These are phyloP conservation scores for Parietaria judaica DNA, from an alignment of 306 rosid species.

Conservation along the genomic window DNA sequence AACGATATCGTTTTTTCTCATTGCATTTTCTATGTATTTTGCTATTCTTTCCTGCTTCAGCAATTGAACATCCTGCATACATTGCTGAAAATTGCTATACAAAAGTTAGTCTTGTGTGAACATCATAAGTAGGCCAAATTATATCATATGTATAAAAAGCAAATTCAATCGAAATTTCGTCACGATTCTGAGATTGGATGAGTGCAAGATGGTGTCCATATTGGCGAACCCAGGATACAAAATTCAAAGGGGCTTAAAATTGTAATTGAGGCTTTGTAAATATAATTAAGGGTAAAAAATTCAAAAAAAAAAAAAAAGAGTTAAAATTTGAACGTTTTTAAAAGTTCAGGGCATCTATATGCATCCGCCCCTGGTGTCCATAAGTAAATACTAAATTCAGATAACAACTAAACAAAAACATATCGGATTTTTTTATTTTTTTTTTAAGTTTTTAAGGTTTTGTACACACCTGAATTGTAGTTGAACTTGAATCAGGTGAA, in stretches of 20 bases:
- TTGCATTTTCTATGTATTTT: conserved; percentile 56
- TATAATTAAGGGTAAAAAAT: no score
- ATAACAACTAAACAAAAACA: not conserved
- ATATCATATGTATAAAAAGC: not conserved
- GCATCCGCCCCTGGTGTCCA: no score
- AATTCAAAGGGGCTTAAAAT: no score
- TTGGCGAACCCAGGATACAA: no score
- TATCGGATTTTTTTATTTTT: not conserved
- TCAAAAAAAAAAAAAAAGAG: no score
- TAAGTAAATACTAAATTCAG: not conserved
- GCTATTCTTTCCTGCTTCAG: conserved; percentile 54
- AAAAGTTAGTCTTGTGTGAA: conserved; percentile 24
- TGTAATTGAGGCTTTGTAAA: no score
- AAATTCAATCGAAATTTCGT: not conserved
- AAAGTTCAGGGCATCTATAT: no score
- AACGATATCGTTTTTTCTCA: conserved; percentile 34
- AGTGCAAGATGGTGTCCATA: not conserved
- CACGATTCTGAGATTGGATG: not conserved
- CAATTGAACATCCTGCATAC: conserved; percentile 57
- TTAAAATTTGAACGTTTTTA: no score
- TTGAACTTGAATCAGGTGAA: conserved; percentile 38
- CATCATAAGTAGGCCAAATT: not conserved
- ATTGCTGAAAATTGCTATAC: conserved; percentile 38
- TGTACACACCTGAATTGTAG: conserved; percentile 56
- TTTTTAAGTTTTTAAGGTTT: conserved; percentile 9